These are phyloP conservation scores for Venustampulla echinocandica DNA, from an alignment of 495 filamentous ascomycete species.

Conservation along the genomic window DNA sequence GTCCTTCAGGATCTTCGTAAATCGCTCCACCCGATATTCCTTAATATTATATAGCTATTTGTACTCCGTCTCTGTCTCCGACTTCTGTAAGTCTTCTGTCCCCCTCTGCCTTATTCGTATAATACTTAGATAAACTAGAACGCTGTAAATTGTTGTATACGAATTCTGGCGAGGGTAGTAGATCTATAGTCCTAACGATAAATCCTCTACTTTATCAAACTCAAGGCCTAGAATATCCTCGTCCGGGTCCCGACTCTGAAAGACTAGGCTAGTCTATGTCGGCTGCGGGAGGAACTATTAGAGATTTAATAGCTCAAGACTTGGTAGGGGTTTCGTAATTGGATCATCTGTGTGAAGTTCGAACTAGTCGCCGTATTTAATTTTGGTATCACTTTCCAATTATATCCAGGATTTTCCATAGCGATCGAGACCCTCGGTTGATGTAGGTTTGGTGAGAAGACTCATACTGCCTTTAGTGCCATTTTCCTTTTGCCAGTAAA, in stretches of 20 bases:
- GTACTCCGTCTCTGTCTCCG: slow-evolving; percentile 2
- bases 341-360: slow-evolving; percentile 14
- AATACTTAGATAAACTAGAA: slow-evolving; percentile 1
- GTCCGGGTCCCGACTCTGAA: background rate
- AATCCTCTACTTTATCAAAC: slow-evolving; percentile 7
- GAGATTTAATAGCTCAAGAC: slow-evolving; percentile 14
- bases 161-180: slow-evolving; percentile 2
- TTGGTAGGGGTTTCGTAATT: slow-evolving; percentile 12
- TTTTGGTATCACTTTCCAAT: background rate
- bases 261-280: slow-evolving; percentile 9
- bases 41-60: slow-evolving; percentile 4
- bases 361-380: slow-evolving; percentile 13
- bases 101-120: slow-evolving; percentile 2
- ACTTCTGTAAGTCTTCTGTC: too few species aligned
- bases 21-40: slow-evolving; percentile 1
- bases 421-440: background rate
- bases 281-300: slow-evolving; percentile 15
- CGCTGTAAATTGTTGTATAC: background rate
- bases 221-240: slow-evolving; percentile 5
- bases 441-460: background rate
- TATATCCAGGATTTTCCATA: background rate
- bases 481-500: slow-evolving; percentile 12
- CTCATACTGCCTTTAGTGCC: background rate
- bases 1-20: background rate
- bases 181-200: background rate